Evolutionary conservation across 257 asterid species (phyloP).

Genomic region (Dorcoceras hygrometricum): DNA sequence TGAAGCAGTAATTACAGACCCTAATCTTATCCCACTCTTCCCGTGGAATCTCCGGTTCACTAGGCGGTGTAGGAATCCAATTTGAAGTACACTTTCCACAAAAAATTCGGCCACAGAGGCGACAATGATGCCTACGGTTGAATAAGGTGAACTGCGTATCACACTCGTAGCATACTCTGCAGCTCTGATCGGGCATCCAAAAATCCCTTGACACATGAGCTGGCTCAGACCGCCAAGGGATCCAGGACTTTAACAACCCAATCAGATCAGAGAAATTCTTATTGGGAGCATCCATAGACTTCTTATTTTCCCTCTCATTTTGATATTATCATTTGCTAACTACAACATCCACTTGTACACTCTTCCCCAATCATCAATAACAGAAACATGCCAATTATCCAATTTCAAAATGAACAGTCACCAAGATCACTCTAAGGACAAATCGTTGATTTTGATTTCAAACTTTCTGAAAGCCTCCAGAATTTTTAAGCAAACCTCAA

Average conservation of each 20-base stretch:
- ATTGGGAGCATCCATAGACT: conserved; percentile 66
- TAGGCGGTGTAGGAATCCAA: conserved; percentile 52
- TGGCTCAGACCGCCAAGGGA: conserved; percentile 72
- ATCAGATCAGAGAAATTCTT: conserved; percentile 57
- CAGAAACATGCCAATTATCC: conserved; percentile 8
- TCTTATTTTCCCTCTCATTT: conserved; percentile 48
- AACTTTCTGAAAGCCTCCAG: conserved; percentile 10
- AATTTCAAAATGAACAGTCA: conserved; percentile 18
- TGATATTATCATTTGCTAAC: conserved; percentile 52
- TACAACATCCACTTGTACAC: conserved; percentile 35
- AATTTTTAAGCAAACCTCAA: conserved; percentile 12
- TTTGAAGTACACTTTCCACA: conserved; percentile 85
- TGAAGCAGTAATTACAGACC: conserved; percentile 80
- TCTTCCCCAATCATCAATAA: conserved; percentile 21
- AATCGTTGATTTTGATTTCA: conserved; percentile 20
- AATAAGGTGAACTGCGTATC: conserved; percentile 78
- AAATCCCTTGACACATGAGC: conserved; percentile 82
- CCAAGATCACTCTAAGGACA: conserved; percentile 17
- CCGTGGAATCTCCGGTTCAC: conserved; percentile 30
- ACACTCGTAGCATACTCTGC: conserved; percentile 96
- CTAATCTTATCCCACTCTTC: conserved; percentile 76
- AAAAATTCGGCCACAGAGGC: conserved; percentile 84
- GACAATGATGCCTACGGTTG: conserved; percentile 95
- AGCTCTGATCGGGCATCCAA: conserved; percentile 99
- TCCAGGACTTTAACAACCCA: conserved; percentile 69